These are phyloP conservation scores for Penicillium waksmanii DNA, from an alignment of 495 filamentous ascomycete species.

Conservation along the genomic window DNA sequence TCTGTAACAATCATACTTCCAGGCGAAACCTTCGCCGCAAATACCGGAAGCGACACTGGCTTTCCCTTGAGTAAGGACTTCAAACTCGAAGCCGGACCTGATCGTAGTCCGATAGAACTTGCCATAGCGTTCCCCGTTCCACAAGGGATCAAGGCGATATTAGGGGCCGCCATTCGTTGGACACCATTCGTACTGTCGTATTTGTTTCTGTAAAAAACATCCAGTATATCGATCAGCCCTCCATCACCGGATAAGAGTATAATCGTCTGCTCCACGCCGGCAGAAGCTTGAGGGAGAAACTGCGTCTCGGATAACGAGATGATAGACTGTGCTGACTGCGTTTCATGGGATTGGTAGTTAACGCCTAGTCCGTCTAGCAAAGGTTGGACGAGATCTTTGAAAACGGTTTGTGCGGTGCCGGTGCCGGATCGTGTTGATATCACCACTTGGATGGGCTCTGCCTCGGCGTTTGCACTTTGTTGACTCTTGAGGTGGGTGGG, in stretches of 20 bases:
- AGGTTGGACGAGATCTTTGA: constrained; percentile 57
- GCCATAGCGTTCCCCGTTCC: constrained; percentile 92
- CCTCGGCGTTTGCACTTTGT: too few relatives aligned
- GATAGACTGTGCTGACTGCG: constrained; percentile 49
- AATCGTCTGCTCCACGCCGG: constrained; percentile 52
- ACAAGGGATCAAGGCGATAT: constrained; percentile 69
- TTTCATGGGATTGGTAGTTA: constrained; percentile 56
- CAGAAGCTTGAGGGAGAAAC: too few relatives aligned
- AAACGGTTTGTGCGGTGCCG: constrained; percentile 61
- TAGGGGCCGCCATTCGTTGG: constrained; percentile 39
- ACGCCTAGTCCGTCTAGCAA: constrained; percentile 54
- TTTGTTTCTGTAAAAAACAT: constrained; percentile 50
- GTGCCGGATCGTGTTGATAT: constrained; percentile 77
- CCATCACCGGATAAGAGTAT: constrained; percentile 87
- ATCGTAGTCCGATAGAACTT: constrained; percentile 58
- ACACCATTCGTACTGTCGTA: constrained; percentile 1
- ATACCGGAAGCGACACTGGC: constrained; percentile 51
- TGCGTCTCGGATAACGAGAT: not conserved
- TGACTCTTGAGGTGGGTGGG: constrained; percentile 29
- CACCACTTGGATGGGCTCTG: constrained; percentile 59
- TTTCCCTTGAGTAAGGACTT: constrained; percentile 52
- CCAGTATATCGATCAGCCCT: constrained; percentile 77
- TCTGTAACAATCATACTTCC: constrained; percentile 52
- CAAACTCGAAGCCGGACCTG: constrained; percentile 31
- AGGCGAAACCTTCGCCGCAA: constrained; percentile 67